A percentile compares a stretch with the other conserved stretches of the same genome.
Evolutionary conservation across 345 rosid species (phyloP).

Genomic region (Camelina neglecta): DNA sequence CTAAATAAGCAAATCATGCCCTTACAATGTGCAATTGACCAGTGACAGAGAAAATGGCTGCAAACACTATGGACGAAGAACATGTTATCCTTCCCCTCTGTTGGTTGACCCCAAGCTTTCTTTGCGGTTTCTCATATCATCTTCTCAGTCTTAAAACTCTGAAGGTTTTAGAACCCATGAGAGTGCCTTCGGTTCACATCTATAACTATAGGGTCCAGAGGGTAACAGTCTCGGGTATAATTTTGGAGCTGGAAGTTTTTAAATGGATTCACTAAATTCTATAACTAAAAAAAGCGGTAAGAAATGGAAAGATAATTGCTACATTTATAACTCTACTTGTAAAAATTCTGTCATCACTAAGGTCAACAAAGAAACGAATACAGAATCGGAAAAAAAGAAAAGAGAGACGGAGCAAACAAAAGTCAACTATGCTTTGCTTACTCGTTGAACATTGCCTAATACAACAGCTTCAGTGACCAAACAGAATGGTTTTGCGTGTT

Average conservation of each 20-base stretch:
- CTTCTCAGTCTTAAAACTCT: conserved; percentile 21
- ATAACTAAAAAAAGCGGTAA: background rate
- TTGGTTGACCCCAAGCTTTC: conserved; percentile 8
- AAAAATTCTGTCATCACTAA: conserved; percentile 36
- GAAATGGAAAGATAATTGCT: conserved; percentile 29
- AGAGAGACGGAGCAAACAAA: conserved; percentile 27
- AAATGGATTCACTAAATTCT: background rate
- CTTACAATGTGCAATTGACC: conserved; percentile 45
- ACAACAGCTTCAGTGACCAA: conserved; percentile 40
- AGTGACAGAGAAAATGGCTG: conserved; percentile 29
- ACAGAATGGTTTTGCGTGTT: conserved; percentile 32
- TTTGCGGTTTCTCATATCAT: conserved; percentile 32
- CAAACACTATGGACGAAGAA: conserved; percentile 35
- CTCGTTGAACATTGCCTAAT: conserved; percentile 37
- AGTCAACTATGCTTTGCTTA: conserved; percentile 42
- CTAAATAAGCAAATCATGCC: conserved; percentile 27
- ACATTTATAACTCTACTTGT: conserved; percentile 31
- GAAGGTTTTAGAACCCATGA: conserved; percentile 27
- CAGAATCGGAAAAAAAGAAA: conserved; percentile 12
- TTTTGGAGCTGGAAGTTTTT: conserved; percentile 44
- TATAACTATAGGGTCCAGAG: conserved; percentile 23
- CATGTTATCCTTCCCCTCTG: background rate
- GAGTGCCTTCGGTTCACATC: conserved; percentile 28
- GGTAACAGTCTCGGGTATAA: conserved; percentile 69
- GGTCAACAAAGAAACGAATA: conserved; percentile 39